Evolutionary conservation across 2,329 filamentous ascomycete genomes (phyloP).

Genomic region (Microsporum canis): DNA sequence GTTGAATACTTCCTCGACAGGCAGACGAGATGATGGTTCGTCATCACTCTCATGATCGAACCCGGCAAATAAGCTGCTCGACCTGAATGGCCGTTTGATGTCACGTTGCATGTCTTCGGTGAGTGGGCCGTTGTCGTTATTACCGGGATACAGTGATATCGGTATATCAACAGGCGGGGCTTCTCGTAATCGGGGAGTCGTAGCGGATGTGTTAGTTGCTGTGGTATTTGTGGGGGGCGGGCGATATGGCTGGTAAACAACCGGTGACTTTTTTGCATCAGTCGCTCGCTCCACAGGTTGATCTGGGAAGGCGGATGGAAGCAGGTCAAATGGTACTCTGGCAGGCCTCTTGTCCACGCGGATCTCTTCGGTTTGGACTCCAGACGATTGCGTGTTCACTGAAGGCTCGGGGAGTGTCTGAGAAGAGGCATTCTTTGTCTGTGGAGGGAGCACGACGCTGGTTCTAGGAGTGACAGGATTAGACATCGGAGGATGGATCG

Average conservation of each 20-base stretch:
- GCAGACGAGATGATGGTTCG: slow-evolving; percentile 19
- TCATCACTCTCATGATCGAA: slow-evolving; percentile 59
- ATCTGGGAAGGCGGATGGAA: slow-evolving; percentile 62
- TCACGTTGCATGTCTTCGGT: slow-evolving; percentile 43
- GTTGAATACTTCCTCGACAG: slow-evolving; percentile 27
- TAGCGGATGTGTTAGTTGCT: neutral
- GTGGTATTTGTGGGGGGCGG: neutral
- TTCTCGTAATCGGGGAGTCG: slow-evolving; percentile 17
- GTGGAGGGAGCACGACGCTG: slow-evolving; percentile 64
- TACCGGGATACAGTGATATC: slow-evolving; percentile 52
- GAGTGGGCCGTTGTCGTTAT: slow-evolving; percentile 68
- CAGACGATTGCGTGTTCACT: slow-evolving; percentile 41
- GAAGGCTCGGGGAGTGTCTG: slow-evolving; percentile 55
- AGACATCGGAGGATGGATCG: slow-evolving; percentile 78
- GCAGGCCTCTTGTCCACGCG: slow-evolving; percentile 66
- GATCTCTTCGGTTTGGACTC: slow-evolving; percentile 84
- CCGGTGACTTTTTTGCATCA: neutral
- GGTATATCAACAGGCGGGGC: slow-evolving; percentile 34
- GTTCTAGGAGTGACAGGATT: slow-evolving; percentile 67
- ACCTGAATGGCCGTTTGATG: slow-evolving; percentile 58
- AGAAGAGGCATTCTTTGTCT: slow-evolving; percentile 67
- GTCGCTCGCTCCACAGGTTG: slow-evolving; percentile 27
- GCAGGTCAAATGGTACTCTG: slow-evolving; percentile 63
- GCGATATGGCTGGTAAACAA: neutral
- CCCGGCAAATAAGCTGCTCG: slow-evolving; percentile 76